phyloP scores from a whole-genome alignment of 257 asterid genomes.

The Asclepias syriaca region DNA sequence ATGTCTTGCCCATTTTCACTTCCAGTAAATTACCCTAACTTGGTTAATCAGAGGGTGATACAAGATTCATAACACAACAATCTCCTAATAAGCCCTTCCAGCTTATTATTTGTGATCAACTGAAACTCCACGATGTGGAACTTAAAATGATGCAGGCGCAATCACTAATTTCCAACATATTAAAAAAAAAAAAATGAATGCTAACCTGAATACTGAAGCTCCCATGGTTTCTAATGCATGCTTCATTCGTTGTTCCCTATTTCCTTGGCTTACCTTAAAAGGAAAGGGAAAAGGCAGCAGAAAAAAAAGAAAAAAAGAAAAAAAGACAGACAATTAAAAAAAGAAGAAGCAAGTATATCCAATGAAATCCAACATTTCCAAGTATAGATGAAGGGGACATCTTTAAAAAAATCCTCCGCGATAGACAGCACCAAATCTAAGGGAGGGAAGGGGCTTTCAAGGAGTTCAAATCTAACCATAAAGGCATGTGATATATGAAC shows the following conservation, averaged over 20 bases:
- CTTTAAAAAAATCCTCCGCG: neutral
- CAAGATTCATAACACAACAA: too few species aligned
- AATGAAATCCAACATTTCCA: neutral
- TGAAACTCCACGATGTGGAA: too few species aligned
- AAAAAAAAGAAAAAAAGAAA: too few species aligned
- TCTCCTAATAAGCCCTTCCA: too few species aligned
- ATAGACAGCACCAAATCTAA: neutral
- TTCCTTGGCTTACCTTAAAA: slow-evolving; percentile 69
- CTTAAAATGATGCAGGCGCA: too few species aligned
- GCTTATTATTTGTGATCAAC: too few species aligned
- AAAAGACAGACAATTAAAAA: neutral
- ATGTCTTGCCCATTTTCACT: too few species aligned
- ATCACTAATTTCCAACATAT: neutral
- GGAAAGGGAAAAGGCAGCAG: neutral
- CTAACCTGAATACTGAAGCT: slow-evolving; percentile 58
- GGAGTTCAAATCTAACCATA: slow-evolving; percentile 48
- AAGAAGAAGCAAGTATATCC: too few species aligned
- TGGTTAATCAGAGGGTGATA: too few species aligned
- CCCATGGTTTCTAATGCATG: slow-evolving; percentile 89
- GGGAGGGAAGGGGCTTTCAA: neutral
- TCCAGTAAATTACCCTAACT: too few species aligned
- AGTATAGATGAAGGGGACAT: neutral
- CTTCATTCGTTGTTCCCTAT: slow-evolving; percentile 78
- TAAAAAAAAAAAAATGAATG: neutral
- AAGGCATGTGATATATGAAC: slow-evolving; percentile 93